Percentiles rank a stretch among this genome's conserved stretches.
Conservation (phyloP, 495 filamentous ascomycete species). For the Penicillium maclennaniae region DNA sequence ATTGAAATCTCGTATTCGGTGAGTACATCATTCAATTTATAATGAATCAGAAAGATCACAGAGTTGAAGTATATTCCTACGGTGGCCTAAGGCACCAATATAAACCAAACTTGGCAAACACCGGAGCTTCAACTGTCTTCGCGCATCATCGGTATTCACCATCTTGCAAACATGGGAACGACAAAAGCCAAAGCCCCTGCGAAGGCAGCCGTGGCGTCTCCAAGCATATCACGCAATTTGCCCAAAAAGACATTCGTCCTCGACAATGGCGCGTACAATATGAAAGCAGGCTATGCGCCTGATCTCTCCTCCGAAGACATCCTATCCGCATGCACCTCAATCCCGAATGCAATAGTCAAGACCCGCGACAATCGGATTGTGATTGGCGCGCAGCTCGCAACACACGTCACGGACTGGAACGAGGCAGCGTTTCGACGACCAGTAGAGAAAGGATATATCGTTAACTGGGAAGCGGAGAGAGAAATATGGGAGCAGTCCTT, state of each 20-base stretch:
- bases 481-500: constrained; percentile 95
- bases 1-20: background rate
- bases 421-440: constrained; percentile 84
- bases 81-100: constrained; percentile 2
- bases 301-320: constrained; percentile 37
- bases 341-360: constrained; percentile 86
- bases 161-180: constrained; percentile 29
- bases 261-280: constrained; percentile 90
- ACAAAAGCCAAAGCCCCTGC: constrained; percentile 35
- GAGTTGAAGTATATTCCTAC: background rate
- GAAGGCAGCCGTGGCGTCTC: constrained; percentile 20
- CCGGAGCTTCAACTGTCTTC: constrained; percentile 1
- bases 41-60: background rate
- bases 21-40: background rate
- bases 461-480: constrained; percentile 95
- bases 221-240: constrained; percentile 21
- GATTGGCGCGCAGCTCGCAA: constrained; percentile 70
- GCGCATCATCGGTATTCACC: background rate
- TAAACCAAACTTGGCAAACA: constrained; percentile 24
- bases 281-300: constrained; percentile 84
- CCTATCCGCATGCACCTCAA: constrained; percentile 53
- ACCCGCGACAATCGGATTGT: constrained; percentile 74
- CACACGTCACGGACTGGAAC: constrained; percentile 80
- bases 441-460: constrained; percentile 90
- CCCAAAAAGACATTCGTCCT: constrained; percentile 74